Base-by-base conservation (phyloP, 768 basidiomycete species). In the Suillus cothurnatus region DNA sequence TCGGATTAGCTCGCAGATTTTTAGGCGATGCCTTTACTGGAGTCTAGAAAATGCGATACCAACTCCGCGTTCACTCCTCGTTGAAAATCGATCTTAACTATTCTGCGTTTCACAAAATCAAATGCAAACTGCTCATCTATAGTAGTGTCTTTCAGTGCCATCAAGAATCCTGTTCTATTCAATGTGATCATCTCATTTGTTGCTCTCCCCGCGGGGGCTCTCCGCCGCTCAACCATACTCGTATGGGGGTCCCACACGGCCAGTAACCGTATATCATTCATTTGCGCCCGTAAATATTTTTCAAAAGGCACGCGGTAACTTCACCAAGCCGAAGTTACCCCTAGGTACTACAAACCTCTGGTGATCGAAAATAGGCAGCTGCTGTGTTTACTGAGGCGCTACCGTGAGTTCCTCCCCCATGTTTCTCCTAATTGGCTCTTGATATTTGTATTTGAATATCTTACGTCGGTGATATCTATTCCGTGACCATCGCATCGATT, bases 181-280 rank as follows among this genome's bases (percentile, higher is more conserved):
- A 49, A 11, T 34, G 34, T 34, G 34, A 34, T 28, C 49, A 50
- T 28, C 21, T n/a, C 53, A 55, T n/a, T 6, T 32, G 58, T 59
- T 21, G 23, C 55, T 15, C 56, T 59, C 58, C 58, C 58, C 58
- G 39, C 58, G 57, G 57, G 57, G 57, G 57, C 57, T 21, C 38
- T 39, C 38, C 38, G 38, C 38, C 19, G 26, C 11, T 41, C 19
- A 41, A 21, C 1, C 38, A 19, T 26, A 41, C 38, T 28, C 0
- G 11, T 59, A 41, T 14, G 58, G 58, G 58, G 23, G 39, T 31
- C 19, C 28, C 58, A 59, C 58, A 59, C 11, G 58, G 58, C 6
- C 26, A 41, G 39, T 31, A 31, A 28, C 38, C 39, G 41, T 59
- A 59, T 41, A 59, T 41, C 39, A 41, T 59, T 59, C 38, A 59